A percentile compares a stretch with the other conserved stretches of the same genome.
phyloP scores from a whole-genome alignment of 73 alveolate genomes.

The Blepharisma japonicum region DNA sequence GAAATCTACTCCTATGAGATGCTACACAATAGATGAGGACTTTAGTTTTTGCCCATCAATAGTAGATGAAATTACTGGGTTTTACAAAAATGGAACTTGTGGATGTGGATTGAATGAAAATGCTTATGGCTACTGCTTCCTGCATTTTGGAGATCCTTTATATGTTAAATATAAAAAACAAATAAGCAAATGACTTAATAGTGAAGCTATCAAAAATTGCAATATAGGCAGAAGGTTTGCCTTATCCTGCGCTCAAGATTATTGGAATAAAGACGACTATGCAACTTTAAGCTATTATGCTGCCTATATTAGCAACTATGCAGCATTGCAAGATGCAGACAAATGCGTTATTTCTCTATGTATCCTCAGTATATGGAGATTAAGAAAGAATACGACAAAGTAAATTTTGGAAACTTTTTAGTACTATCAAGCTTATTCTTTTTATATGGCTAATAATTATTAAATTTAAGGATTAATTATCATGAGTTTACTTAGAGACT shows the following conservation, averaged over 20 bases:
- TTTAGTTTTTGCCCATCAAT: too few relatives aligned
- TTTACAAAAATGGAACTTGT: neutral
- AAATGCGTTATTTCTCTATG: constrained; percentile 12
- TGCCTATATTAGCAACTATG: neutral
- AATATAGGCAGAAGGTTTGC: neutral
- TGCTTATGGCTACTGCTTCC: neutral
- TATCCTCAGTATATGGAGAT: too few relatives aligned
- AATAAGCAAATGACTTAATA: neutral
- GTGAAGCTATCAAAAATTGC: neutral
- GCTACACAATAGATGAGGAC: too few relatives aligned
- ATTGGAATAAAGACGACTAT: neutral
- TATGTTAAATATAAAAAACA: neutral
- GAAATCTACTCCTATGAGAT: too few relatives aligned
- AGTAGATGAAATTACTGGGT: too few relatives aligned
- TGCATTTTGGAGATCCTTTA: neutral
- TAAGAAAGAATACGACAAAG: too few relatives aligned
- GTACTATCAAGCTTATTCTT: too few relatives aligned
- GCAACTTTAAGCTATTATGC: neutral
- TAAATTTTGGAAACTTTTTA: too few relatives aligned
- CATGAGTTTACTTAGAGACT: too few relatives aligned
- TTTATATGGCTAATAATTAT: too few relatives aligned
- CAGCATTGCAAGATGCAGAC: neutral
- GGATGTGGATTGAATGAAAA: neutral
- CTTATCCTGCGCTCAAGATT: neutral
- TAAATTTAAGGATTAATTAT: too few relatives aligned